phyloP scores from a whole-genome alignment of 768 basidiomycete genomes.

The Tylopilus sp. region DNA sequence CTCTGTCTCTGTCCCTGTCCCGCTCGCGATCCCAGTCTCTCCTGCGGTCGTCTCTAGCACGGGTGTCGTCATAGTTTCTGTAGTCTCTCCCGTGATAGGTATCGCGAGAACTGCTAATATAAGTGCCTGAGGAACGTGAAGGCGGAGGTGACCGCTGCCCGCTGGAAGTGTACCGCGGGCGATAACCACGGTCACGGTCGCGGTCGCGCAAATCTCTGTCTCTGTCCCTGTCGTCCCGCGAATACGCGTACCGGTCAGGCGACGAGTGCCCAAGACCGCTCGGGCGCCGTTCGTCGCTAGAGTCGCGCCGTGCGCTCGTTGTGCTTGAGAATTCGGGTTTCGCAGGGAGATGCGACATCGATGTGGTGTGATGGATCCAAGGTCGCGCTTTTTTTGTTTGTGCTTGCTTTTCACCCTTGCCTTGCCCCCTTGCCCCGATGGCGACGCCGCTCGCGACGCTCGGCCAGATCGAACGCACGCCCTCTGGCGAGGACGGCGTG shows the following conservation, averaged over 20 bases:
- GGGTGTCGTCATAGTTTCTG: slow-evolving; percentile 18
- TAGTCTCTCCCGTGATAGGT: slow-evolving; percentile 19
- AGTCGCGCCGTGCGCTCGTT: slow-evolving; percentile 16
- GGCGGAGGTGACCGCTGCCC: slow-evolving; percentile 15
- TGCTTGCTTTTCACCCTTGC: slow-evolving; percentile 14
- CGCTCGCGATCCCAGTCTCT: slow-evolving; percentile 25
- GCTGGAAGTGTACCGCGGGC: slow-evolving; percentile 13
- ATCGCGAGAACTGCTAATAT: slow-evolving; percentile 17
- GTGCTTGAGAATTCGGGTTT: slow-evolving; percentile 30
- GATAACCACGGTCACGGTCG: slow-evolving; percentile 21
- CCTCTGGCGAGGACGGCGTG: slow-evolving; percentile 80
- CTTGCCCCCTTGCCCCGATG: slow-evolving; percentile 29
- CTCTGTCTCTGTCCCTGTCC: slow-evolving; percentile 23
- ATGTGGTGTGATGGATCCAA: neutral
- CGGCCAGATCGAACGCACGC: slow-evolving; percentile 72
- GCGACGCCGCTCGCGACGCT: slow-evolving; percentile 68
- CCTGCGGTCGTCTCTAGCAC: slow-evolving; percentile 22
- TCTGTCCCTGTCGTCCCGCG: slow-evolving; percentile 25
- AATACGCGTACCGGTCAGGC: slow-evolving; percentile 24
- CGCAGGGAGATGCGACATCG: slow-evolving; percentile 29
- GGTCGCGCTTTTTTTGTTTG: slow-evolving; percentile 18
- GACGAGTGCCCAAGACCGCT: slow-evolving; percentile 16
- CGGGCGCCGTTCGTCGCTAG: slow-evolving; percentile 22
- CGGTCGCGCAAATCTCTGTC: slow-evolving; percentile 22
- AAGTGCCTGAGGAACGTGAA: slow-evolving; percentile 15